Base-by-base conservation (phyloP, 257 asterid species). In the Oldenlandia corymbosa region DNA sequence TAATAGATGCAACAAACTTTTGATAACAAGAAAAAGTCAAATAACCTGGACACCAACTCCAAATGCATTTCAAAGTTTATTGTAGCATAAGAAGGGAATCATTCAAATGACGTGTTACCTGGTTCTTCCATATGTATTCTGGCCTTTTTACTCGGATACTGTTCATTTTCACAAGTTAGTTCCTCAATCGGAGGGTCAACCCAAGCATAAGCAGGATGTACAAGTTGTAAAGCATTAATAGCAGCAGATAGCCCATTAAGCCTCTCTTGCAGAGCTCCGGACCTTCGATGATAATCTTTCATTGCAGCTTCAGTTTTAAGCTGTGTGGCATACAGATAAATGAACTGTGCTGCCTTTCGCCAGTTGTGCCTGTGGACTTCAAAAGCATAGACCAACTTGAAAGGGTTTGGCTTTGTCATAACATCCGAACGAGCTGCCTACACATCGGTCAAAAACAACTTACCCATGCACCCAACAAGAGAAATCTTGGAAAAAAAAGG, bases 381-480 rank as follows among this genome's bases (percentile, higher is more conserved):
- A 87, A 87, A 92, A 56, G 99, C 87, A 75, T 92, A 87, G 62
- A 92, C 91, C 71, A 92, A 68, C 66, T 81, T 87, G 80, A 78
- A 89, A 49, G 95, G 91, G 75, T 84, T 92, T 79, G 97, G 99
- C 75, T 79, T 87, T 67, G 81, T 81, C 63, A 83, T 82, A 76
- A 85, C 71, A 77, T 92, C 94, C 17, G 97, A 89, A 30, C 94
- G 97, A 74, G 84, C 97, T 53, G 97, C 99, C 99, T 92, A 79
- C 72, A 75, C 69, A 64, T 30, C 48, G 24, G 53, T 23, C 67
- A 28, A 77, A 46, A 72, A 64, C 51, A 57, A 21, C 58, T 69
- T 34, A 49, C 60, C 31, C 20, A 56, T 59, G 36, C 43, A 34
- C 67, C 68, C 64, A 45, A 58, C 62, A 62, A 60, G 58, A 47